Percentiles rank a stretch among this genome's conserved stretches.
phyloP scores from a whole-genome alignment of 2,329 filamentous ascomycete species.

The Remersonia thermophila region DNA sequence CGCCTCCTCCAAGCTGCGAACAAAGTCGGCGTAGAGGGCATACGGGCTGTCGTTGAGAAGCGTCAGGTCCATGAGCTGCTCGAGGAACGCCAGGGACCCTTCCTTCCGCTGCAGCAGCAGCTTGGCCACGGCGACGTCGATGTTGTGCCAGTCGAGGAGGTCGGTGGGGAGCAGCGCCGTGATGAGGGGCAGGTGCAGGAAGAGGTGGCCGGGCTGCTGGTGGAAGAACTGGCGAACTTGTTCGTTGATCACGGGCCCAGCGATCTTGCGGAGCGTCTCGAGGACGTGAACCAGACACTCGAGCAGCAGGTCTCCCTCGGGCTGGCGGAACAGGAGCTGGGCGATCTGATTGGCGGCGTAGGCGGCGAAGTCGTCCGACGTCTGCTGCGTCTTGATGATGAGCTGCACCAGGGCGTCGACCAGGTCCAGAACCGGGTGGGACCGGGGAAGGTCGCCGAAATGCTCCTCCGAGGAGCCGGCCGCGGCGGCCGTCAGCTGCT shows the following conservation, averaged over 20 bases:
- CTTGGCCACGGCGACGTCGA: conserved; percentile 62
- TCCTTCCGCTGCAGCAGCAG: conserved; percentile 59
- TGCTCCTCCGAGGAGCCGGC: conserved; percentile 45
- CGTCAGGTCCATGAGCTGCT: conserved; percentile 64
- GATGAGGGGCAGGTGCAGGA: conserved; percentile 46
- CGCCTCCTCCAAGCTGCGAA: conserved; percentile 66
- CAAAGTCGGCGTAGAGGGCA: conserved; percentile 75
- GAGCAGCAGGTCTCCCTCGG: conserved; percentile 43
- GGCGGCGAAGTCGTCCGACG: conserved; percentile 46
- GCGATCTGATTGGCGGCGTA: conserved; percentile 50
- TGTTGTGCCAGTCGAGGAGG: conserved; percentile 48
- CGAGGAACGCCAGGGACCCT: conserved; percentile 66
- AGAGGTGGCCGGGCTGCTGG: conserved; percentile 41
- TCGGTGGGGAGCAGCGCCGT: conserved; percentile 46
- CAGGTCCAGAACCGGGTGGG: conserved; percentile 48
- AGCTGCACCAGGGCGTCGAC: conserved; percentile 49
- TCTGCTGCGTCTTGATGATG: conserved; percentile 51
- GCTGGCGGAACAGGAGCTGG: conserved; percentile 40
- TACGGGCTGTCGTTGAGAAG: conserved; percentile 67
- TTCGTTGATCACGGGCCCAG: conserved; percentile 39
- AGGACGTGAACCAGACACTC: conserved; percentile 52
- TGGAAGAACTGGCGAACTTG: conserved; percentile 45
- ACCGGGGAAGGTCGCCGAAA: conserved; percentile 45
- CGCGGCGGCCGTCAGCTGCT: conserved; percentile 43
- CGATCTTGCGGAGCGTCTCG: conserved; percentile 48